phyloP scores from a whole-genome alignment of 495 filamentous ascomycete species.

The Delitschia confertaspora region DNA sequence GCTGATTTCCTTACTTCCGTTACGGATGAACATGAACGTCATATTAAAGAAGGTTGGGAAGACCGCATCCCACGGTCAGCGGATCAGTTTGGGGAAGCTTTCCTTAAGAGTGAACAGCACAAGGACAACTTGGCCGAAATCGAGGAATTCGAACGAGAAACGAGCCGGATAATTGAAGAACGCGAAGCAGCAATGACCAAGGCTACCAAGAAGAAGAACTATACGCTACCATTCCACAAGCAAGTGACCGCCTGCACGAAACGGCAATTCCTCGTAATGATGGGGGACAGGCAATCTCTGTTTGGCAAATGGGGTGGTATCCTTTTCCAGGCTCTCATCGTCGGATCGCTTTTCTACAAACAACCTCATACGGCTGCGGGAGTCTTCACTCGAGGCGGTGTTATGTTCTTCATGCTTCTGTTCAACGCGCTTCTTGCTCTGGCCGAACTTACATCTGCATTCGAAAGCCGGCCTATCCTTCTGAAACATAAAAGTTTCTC shows the following conservation, averaged over 20 bases:
- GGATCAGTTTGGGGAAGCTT: conserved; percentile 49
- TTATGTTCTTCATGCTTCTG: conserved; percentile 66
- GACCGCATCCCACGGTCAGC: conserved; percentile 50
- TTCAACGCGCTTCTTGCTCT: conserved; percentile 76
- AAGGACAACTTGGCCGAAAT: conserved; percentile 32
- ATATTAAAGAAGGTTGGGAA: conserved; percentile 50
- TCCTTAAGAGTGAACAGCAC: conserved; percentile 39
- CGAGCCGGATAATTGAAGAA: conserved; percentile 40
- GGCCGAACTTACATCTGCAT: conserved; percentile 64
- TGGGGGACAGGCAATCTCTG: conserved; percentile 49
- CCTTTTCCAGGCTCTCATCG: conserved; percentile 63
- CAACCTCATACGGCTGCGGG: conserved; percentile 51
- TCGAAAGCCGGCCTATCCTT: conserved; percentile 61
- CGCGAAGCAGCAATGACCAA: conserved; percentile 40
- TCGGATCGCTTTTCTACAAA: conserved; percentile 69
- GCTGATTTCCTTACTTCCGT: conserved; percentile 64
- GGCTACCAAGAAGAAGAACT: conserved; percentile 53
- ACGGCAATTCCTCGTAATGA: conserved; percentile 58
- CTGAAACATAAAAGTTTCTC: conserved; percentile 78
- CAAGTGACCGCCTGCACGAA: conserved; percentile 61
- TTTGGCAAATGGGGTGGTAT: conserved; percentile 51
- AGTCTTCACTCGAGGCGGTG: conserved; percentile 48
- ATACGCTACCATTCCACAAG: conserved; percentile 55
- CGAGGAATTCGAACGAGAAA: conserved; percentile 44
- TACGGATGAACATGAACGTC: conserved; percentile 53